These are phyloP conservation scores for Yarrowia osloensis DNA, from an alignment of 805 yeast species.

Conservation along the genomic window DNA sequence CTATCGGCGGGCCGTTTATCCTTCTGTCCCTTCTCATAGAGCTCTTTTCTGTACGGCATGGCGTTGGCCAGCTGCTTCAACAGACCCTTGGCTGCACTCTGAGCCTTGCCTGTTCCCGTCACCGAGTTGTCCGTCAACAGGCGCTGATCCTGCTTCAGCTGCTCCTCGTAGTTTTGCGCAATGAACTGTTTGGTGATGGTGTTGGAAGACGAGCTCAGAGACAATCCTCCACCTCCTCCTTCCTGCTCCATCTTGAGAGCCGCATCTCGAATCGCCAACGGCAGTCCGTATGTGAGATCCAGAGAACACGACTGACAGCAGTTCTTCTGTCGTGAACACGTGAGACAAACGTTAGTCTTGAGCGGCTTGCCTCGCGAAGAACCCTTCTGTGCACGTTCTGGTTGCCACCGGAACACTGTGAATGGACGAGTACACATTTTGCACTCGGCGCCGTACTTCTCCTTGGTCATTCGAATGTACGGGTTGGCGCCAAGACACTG, in stretches of 20 bases:
- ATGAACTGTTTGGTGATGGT: slow-evolving; percentile 57
- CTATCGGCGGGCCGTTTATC: slow-evolving; percentile 30
- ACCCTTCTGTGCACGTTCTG: slow-evolving; percentile 48
- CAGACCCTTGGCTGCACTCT: slow-evolving; percentile 53
- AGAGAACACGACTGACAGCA: slow-evolving; percentile 88
- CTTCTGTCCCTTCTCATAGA: slow-evolving; percentile 30
- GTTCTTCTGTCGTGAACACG: slow-evolving; percentile 77
- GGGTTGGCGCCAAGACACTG: slow-evolving; percentile 68
- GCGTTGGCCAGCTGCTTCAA: slow-evolving; percentile 51
- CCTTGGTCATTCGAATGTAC: slow-evolving; percentile 70
- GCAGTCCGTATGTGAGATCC: slow-evolving; percentile 80
- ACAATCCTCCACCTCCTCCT: slow-evolving; percentile 41
- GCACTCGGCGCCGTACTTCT: slow-evolving; percentile 75
- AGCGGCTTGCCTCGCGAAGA: slow-evolving; percentile 20
- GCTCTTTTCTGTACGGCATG: slow-evolving; percentile 39
- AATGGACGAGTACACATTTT: slow-evolving; percentile 83
- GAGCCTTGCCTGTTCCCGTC: slow-evolving; percentile 40
- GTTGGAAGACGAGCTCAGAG: slow-evolving; percentile 50
- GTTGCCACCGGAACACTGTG: slow-evolving; percentile 76
- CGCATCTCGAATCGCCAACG: slow-evolving; percentile 74
- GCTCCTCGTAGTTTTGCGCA: slow-evolving; percentile 52
- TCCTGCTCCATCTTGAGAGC: slow-evolving; percentile 71
- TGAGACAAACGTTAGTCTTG: slow-evolving; percentile 67
- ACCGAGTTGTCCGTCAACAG: slow-evolving; percentile 33
- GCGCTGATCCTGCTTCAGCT: slow-evolving; percentile 37